phyloP scores from a whole-genome alignment of 768 basidiomycete species.

The Mrakia gelida region DNA sequence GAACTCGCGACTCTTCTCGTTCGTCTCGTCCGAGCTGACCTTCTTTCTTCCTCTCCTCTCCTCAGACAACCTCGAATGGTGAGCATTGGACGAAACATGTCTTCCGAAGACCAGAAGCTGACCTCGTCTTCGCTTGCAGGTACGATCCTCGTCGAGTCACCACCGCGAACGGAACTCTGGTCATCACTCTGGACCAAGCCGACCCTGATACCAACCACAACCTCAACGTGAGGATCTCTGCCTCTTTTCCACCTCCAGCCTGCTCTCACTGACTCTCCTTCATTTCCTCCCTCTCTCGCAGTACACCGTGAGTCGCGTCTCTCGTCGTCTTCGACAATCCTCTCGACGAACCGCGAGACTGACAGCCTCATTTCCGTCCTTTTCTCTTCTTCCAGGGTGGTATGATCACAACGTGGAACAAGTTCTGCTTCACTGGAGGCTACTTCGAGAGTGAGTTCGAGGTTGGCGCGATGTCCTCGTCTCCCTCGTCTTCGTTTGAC shows the following conservation, averaged over 20 bases:
- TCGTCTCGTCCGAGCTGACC: neutral
- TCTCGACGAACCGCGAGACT: neutral
- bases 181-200: slow-evolving; percentile 61
- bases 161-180: slow-evolving; percentile 67
- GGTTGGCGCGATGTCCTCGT: neutral
- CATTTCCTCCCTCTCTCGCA: neutral
- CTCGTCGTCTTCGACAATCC: neutral
- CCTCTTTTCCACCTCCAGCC: neutral
- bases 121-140: neutral
- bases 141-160: slow-evolving; percentile 67
- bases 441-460: slow-evolving; percentile 53
- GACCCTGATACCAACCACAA: slow-evolving; percentile 59
- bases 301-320: neutral
- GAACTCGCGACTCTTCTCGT: too few species aligned
- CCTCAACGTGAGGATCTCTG: slow-evolving; percentile 65
- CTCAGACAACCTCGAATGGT: slow-evolving; percentile 20
- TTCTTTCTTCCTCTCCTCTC: neutral
- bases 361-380: neutral
- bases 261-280: neutral
- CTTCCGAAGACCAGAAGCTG: neutral
- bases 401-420: slow-evolving; percentile 54
- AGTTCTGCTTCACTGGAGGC: slow-evolving; percentile 91
- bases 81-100: too few species aligned
- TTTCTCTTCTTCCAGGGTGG: slow-evolving; percentile 32
- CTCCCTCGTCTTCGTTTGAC: neutral